Percentiles rank a stretch among this genome's conserved stretches.
These are phyloP conservation scores for Avicennia marina DNA, from an alignment of 257 asterid genomes.

Conservation along the genomic window DNA sequence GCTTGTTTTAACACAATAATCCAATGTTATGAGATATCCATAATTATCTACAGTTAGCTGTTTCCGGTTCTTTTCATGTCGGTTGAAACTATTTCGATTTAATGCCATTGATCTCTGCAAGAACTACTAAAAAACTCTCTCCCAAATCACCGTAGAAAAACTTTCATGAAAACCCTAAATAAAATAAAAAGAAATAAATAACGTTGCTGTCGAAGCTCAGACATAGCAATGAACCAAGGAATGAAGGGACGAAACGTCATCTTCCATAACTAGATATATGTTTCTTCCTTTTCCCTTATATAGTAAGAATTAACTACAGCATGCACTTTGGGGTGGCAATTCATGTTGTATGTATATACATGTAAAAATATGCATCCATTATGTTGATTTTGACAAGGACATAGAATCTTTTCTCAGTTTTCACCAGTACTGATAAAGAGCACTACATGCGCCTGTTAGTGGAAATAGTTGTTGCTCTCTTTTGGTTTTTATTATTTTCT, in stretches of 20 bases:
- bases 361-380: background rate
- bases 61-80: too few relatives aligned
- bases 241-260: slow-evolving; percentile 14
- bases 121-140: too few relatives aligned
- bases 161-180: background rate
- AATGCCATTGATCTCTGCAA: too few relatives aligned
- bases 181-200: background rate
- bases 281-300: background rate
- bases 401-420: background rate
- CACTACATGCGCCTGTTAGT: background rate
- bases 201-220: background rate
- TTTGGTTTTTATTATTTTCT: background rate
- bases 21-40: too few relatives aligned
- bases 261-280: too few relatives aligned
- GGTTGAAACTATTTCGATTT: too few relatives aligned
- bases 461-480: too few relatives aligned
- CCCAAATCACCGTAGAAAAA: too few relatives aligned
- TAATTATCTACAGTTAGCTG: too few relatives aligned
- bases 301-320: background rate
- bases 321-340: slow-evolving; percentile 9
- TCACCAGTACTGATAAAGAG: background rate
- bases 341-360: background rate
- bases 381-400: background rate
- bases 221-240: slow-evolving; percentile 4
- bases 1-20: too few relatives aligned